These are phyloP conservation scores for Apium graveolens DNA, from an alignment of 129 eudicot species.

Conservation along the genomic window DNA sequence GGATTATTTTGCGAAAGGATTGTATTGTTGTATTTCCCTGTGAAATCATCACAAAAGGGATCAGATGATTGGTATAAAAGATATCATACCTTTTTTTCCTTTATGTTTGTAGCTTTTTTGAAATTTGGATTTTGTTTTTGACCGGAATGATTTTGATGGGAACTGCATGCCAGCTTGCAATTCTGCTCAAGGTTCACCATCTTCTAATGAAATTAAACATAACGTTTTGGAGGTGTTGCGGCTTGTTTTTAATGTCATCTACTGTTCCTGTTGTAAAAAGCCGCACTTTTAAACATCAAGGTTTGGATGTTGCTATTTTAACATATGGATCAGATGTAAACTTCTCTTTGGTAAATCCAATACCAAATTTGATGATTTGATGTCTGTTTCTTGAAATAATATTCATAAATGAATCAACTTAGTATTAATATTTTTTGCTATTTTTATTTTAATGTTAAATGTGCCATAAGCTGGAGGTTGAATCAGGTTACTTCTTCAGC, in stretches of 20 bases:
- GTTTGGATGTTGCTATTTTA: neutral
- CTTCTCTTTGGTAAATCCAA: neutral
- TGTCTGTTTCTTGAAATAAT: neutral
- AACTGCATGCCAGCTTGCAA: neutral
- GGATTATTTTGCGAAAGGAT: neutral
- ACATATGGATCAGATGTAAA: neutral
- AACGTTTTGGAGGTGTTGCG: neutral
- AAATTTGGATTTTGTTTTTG: neutral
- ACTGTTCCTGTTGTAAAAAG: neutral
- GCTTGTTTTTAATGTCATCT: neutral
- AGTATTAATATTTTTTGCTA: neutral
- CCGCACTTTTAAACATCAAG: neutral
- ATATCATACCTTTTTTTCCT: neutral
- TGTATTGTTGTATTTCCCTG: neutral
- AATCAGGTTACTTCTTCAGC: slow-evolving; percentile 3
- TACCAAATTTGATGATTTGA: neutral
- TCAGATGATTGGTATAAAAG: neutral
- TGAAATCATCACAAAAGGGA: neutral
- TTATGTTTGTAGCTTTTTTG: neutral
- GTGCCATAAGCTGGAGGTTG: slow-evolving; percentile 1
- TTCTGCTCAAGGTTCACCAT: neutral
- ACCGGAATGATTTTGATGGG: neutral
- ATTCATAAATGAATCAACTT: neutral
- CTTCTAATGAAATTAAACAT: neutral
- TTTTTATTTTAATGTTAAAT: neutral